A percentile compares a stretch with the other conserved stretches of the same genome.
Evolutionary conservation across 2,329 filamentous ascomycete genomes (phyloP).

Genomic region (Stemphylium vesicarium): DNA sequence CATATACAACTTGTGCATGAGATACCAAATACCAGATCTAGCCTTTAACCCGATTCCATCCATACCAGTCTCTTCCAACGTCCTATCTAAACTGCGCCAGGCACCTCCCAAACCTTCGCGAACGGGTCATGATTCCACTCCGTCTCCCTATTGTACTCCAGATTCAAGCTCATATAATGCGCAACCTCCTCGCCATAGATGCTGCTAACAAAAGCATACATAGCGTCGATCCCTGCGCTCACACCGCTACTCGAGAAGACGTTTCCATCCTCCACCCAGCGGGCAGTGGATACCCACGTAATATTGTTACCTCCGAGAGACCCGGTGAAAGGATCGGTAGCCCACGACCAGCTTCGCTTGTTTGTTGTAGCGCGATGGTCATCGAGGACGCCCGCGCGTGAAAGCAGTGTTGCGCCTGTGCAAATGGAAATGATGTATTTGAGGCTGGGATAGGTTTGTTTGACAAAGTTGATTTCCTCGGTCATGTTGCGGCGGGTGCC

Average conservation of each 20-base stretch:
- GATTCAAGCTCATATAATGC: conserved; percentile 52
- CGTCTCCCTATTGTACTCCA: conserved; percentile 63
- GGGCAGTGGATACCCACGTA: conserved; percentile 61
- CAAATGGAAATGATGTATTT: conserved; percentile 69
- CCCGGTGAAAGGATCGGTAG: conserved; percentile 33
- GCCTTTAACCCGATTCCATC: too few species aligned
- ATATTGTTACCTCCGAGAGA: conserved; percentile 56
- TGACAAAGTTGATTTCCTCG: conserved; percentile 57
- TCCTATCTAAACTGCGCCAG: conserved; percentile 7
- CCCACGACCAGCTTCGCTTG: conserved; percentile 61
- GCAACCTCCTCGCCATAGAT: conserved; percentile 63
- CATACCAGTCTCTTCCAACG: too few species aligned
- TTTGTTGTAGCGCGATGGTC: conserved; percentile 69
- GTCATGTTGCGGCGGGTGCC: conserved; percentile 52
- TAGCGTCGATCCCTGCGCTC: conserved; percentile 67
- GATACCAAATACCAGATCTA: too few species aligned
- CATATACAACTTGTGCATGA: too few species aligned
- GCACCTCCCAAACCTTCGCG: conserved; percentile 46
- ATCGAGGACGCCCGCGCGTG: conserved; percentile 65
- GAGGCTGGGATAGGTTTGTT: conserved; percentile 53
- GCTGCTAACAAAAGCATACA: conserved; percentile 61
- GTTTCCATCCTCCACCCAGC: conserved; percentile 70
- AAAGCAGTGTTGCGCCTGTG: conserved; percentile 66
- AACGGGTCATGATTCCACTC: conserved; percentile 63
- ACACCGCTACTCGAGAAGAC: conserved; percentile 70